A percentile compares a stretch with the other conserved stretches of the same genome.
Conservation (phyloP, 1,284 basidiomycete species). For the Cryptococcus jaspeensis region DNA sequence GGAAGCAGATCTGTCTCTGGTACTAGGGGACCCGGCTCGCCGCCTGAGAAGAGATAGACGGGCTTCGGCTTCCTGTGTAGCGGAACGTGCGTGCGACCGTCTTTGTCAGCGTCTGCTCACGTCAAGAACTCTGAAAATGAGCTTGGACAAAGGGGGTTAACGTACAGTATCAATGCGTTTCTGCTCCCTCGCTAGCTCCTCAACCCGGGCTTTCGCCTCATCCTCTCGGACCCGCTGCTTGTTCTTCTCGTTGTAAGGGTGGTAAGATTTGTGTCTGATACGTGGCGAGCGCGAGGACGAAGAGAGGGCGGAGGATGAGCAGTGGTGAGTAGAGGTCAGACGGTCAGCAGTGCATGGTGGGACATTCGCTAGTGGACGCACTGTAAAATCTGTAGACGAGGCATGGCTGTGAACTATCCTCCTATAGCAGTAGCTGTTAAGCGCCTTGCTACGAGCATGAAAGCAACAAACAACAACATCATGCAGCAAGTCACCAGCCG, state of each 20-base stretch:
- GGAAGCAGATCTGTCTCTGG: background rate
- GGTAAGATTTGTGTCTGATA: slow-evolving; percentile 52
- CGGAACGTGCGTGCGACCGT: background rate
- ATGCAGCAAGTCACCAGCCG: no score
- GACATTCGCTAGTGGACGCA: slow-evolving; percentile 17
- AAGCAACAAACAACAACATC: no score
- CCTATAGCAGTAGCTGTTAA: background rate
- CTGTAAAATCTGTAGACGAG: slow-evolving; percentile 49
- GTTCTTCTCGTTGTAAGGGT: slow-evolving; percentile 53
- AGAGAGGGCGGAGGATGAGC: background rate
- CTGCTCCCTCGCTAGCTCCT: slow-evolving; percentile 40
- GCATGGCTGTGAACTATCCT: slow-evolving; percentile 35
- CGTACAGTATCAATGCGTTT: slow-evolving; percentile 38
- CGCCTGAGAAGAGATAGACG: slow-evolving; percentile 39
- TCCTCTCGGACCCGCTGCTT: slow-evolving; percentile 52
- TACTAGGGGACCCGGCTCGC: slow-evolving; percentile 34
- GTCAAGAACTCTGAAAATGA: background rate
- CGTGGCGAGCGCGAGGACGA: background rate
- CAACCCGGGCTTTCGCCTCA: slow-evolving; percentile 46
- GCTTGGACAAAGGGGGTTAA: background rate
- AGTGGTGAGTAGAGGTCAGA: background rate
- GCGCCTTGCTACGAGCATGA: background rate
- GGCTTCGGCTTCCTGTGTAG: slow-evolving; percentile 36
- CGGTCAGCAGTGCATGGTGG: background rate
- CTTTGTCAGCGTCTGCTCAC: slow-evolving; percentile 4